These are phyloP conservation scores for Candolleomyces efflorescens DNA, from an alignment of 768 basidiomycete species.

Conservation along the genomic window DNA sequence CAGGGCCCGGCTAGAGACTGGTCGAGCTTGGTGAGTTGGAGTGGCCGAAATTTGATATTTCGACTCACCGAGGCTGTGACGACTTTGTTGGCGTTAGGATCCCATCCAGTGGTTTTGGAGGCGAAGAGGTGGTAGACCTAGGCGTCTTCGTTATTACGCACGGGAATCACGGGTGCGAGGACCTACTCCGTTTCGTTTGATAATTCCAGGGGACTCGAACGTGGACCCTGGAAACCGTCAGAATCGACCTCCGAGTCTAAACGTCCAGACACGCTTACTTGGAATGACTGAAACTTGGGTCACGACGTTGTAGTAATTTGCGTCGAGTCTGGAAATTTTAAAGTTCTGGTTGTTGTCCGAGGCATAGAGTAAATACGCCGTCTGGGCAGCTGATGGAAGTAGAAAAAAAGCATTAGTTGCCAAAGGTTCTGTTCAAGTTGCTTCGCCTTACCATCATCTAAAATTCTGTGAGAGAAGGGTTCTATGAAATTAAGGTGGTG, in stretches of 20 bases:
- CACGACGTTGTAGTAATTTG: conserved; percentile 56
- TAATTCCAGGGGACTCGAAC: conserved; percentile 57
- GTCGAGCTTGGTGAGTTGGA: not conserved
- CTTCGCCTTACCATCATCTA: conserved; percentile 37
- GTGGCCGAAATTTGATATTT: too few relatives aligned
- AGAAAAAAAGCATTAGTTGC: too few relatives aligned
- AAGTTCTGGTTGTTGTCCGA: conserved; percentile 68
- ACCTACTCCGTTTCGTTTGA: conserved; percentile 51
- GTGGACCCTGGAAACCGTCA: conserved; percentile 38
- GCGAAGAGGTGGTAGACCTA: conserved; percentile 56
- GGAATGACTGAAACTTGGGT: conserved; percentile 40
- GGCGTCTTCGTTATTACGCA: not conserved
- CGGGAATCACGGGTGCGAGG: not conserved
- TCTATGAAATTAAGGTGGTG: not conserved
- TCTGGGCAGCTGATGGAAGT: conserved; percentile 33
- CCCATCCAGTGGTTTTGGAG: conserved; percentile 57
- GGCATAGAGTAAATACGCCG: conserved; percentile 57
- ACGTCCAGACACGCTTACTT: conserved; percentile 24
- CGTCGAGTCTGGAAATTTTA: conserved; percentile 55
- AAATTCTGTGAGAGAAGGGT: conserved; percentile 1
- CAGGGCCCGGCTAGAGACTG: conserved; percentile 53
- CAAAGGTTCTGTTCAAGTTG: not conserved
- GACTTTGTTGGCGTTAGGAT: conserved; percentile 58
- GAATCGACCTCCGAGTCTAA: not conserved
- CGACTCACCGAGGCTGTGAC: conserved; percentile 45